These are phyloP conservation scores for Venturia pyrina DNA, from an alignment of 2,329 filamentous ascomycete genomes.

Conservation along the genomic window DNA sequence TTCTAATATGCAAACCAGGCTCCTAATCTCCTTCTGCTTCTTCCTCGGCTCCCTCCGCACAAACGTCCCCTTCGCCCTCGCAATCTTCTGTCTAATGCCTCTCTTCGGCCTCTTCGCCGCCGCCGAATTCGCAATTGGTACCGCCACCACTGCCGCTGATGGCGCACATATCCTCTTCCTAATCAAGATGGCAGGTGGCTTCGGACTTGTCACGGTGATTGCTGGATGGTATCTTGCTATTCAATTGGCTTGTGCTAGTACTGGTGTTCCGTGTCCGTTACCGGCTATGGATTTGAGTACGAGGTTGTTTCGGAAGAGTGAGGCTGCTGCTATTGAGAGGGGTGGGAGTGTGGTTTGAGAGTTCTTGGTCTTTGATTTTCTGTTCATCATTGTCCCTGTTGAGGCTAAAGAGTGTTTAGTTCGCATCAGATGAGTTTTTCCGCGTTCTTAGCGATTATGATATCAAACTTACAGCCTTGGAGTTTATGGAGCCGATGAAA, in stretches of 20 bases:
- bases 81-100: not conserved
- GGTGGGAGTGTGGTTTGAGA: not conserved
- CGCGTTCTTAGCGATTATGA: too few species aligned
- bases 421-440: too few species aligned
- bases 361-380: not conserved
- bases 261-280: slow-evolving; percentile 3
- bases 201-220: slow-evolving; percentile 18
- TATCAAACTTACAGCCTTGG: too few species aligned
- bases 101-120: slow-evolving; percentile 19
- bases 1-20: slow-evolving; percentile 9
- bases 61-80: slow-evolving; percentile 17
- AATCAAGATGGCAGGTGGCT: slow-evolving; percentile 20
- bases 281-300: not conserved
- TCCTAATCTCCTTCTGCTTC: slow-evolving; percentile 20
- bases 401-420: too few species aligned
- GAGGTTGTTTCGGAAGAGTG: not conserved
- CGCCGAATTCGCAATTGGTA: slow-evolving; percentile 18
- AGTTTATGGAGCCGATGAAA: too few species aligned
- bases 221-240: slow-evolving; percentile 17
- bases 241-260: slow-evolving; percentile 6
- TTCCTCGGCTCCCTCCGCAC: slow-evolving; percentile 18
- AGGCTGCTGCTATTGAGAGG: not conserved
- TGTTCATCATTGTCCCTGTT: too few species aligned
- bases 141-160: slow-evolving; percentile 15
- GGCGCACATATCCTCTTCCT: slow-evolving; percentile 16